Evolutionary conservation across 2,329 filamentous ascomycete species (phyloP).

Genomic region (Cucurbitaria berberidis): DNA sequence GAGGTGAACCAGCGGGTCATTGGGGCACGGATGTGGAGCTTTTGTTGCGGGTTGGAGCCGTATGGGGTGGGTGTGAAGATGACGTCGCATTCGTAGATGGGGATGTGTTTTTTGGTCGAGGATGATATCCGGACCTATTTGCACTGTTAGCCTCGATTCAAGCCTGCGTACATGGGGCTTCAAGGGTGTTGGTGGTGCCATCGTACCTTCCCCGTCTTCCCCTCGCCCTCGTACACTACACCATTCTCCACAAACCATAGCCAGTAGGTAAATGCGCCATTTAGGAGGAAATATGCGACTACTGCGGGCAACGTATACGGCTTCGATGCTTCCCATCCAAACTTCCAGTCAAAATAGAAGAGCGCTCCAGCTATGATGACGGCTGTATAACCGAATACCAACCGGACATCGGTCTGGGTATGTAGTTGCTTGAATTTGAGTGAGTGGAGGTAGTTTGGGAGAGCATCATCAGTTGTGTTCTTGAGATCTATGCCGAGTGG

Average conservation of each 20-base stretch:
- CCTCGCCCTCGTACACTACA: conserved; percentile 78
- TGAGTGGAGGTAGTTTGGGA: conserved; percentile 89
- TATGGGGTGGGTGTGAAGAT: conserved; percentile 53
- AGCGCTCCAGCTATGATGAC: conserved; percentile 81
- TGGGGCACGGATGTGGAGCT: conserved; percentile 64
- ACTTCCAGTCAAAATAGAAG: conserved; percentile 90
- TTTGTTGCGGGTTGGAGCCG: conserved; percentile 45
- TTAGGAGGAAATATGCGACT: conserved; percentile 77
- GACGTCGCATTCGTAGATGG: conserved; percentile 78
- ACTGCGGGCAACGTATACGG: conserved; percentile 81
- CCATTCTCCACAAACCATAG: conserved; percentile 82
- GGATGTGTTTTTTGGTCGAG: conserved; percentile 77
- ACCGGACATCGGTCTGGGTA: conserved; percentile 78
- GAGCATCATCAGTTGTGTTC: conserved; percentile 93
- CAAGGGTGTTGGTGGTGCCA: neutral
- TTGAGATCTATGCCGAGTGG: conserved; percentile 75
- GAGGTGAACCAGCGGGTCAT: conserved; percentile 76
- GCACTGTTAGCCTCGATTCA: neutral
- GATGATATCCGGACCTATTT: conserved; percentile 74
- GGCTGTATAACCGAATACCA: conserved; percentile 81
- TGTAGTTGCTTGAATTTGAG: conserved; percentile 86
- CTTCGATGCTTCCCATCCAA: conserved; percentile 88
- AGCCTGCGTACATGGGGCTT: neutral
- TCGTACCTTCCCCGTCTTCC: conserved; percentile 68
- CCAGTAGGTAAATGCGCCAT: conserved; percentile 81